A percentile compares a stretch with the other conserved stretches of the same genome.
These are phyloP conservation scores for Alternaria rosae DNA, from an alignment of 2,329 filamentous ascomycete genomes.

Conservation along the genomic window DNA sequence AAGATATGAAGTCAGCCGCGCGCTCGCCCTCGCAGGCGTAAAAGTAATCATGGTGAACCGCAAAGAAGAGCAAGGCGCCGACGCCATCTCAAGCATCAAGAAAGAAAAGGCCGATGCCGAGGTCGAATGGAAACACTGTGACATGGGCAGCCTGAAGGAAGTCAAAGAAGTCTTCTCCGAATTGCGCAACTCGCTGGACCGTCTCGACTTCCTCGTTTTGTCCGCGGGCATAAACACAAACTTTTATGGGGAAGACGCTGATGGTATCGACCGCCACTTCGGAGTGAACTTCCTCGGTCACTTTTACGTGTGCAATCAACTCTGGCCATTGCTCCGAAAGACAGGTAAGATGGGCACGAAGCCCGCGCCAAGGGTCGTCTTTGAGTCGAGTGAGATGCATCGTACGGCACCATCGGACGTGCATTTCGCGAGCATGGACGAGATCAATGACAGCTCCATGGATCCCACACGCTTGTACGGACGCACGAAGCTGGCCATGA, in stretches of 20 bases:
- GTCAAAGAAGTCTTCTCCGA: neutral
- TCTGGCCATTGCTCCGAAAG: neutral
- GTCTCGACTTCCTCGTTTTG: neutral
- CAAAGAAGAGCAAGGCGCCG: neutral
- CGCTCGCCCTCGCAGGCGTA: neutral
- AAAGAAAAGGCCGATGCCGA: neutral
- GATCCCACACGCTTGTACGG: slow-evolving; percentile 51
- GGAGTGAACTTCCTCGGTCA: neutral
- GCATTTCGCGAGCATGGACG: slow-evolving; percentile 52
- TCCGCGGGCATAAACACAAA: neutral
- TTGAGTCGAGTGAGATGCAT: slow-evolving; percentile 54
- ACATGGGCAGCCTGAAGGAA: neutral
- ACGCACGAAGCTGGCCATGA: slow-evolving; percentile 54
- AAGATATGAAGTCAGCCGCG: neutral
- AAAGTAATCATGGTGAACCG: neutral
- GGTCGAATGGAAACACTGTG: neutral
- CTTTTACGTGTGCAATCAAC: neutral
- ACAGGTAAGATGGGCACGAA: slow-evolving; percentile 14
- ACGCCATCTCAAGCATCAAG: neutral
- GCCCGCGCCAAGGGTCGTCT: slow-evolving; percentile 52
- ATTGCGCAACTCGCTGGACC: neutral
- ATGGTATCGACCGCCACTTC: neutral
- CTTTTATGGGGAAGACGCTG: neutral
- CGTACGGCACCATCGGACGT: slow-evolving; percentile 44
- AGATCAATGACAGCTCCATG: slow-evolving; percentile 53